These are phyloP conservation scores for Pseudogymnoascus sp. DNA, from an alignment of 2,329 filamentous ascomycete genomes.

Conservation along the genomic window DNA sequence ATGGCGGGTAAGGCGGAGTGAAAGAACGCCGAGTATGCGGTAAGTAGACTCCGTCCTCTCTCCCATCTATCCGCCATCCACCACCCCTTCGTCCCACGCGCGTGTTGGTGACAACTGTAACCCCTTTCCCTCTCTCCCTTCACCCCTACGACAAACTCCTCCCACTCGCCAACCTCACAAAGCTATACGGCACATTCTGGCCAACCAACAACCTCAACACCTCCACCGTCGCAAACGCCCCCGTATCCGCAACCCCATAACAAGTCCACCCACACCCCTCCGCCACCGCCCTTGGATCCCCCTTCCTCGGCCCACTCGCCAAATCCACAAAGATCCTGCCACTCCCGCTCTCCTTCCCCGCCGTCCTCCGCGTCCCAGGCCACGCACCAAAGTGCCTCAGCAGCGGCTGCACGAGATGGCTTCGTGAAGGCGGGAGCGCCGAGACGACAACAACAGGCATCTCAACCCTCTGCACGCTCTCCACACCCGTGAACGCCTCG, in stretches of 20 bases:
- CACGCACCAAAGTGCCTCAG: constrained; percentile 60
- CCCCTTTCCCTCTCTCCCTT: neutral
- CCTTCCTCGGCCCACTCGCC: constrained; percentile 55
- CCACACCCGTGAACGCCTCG: constrained; percentile 59
- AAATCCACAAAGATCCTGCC: constrained; percentile 75
- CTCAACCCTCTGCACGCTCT: constrained; percentile 73
- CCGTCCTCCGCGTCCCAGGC: constrained; percentile 34
- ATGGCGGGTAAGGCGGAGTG: neutral
- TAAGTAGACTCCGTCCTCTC: neutral
- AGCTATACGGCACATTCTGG: constrained; percentile 82
- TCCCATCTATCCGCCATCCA: neutral
- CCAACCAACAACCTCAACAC: constrained; percentile 71
- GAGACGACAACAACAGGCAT: constrained; percentile 78
- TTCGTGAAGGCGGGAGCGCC: constrained; percentile 71
- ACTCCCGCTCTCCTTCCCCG: constrained; percentile 23
- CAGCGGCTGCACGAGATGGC: constrained; percentile 68
- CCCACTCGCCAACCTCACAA: constrained; percentile 67
- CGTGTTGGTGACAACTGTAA: neutral
- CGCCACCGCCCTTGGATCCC: constrained; percentile 63
- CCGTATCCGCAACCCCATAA: constrained; percentile 72
- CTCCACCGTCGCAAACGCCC: constrained; percentile 78
- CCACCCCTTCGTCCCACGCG: neutral
- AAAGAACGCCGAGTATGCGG: neutral
- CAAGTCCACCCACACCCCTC: constrained; percentile 70
- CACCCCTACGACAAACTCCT: constrained; percentile 39